Base-by-base conservation (phyloP, 2,329 filamentous ascomycete species). In the Botryotinia globosa region DNA sequence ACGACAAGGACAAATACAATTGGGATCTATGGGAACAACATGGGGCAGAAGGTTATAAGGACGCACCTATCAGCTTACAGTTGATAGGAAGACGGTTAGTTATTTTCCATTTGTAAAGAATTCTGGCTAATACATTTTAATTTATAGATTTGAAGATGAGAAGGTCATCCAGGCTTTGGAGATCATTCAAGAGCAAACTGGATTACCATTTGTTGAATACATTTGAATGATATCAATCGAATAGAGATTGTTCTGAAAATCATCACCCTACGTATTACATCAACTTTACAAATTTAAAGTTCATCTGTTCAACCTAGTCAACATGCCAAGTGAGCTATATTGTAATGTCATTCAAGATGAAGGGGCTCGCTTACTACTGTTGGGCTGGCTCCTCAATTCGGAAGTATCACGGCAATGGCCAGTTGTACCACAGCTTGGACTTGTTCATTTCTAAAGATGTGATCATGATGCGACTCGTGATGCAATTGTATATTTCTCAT, bases 61-160 rank as follows among this genome's bases (percentile, higher is more conserved):
- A 81, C 69, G 81, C 83, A 42, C 84, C 83, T 5, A 79, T 85
- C 29, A 81, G 81, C 64, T 77, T 85, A 74, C 84, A 84, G 74
- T 72, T 83, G 37, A 81, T 84, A 39, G 82, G 78, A 7, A 73
- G 80, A 71, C 75, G 78, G 79, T 79, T 73, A 69, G 75, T 70
- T n/a, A 20, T 32, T 39, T 18, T 14, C 3, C 18, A 45, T 3
- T 56, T 42, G 18, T 18, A 42, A 16, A 39, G 18, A 71, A 72
- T 78, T 75, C 73, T 76, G 18, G 42, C 51, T 58, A 69, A 62
- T 44, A 62, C 20, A 32, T 29, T 54, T 63, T 34, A 6, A 12
- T 62, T 16, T n/a, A 16, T 66, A 79, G 81, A 71, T 82, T 78
- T 69, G 80, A 83, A 44, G 82, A 83, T 63, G 82, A 83, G 76